These are phyloP conservation scores for Penicillium sp. DNA, from an alignment of 2,329 filamentous ascomycete genomes.

Conservation along the genomic window DNA sequence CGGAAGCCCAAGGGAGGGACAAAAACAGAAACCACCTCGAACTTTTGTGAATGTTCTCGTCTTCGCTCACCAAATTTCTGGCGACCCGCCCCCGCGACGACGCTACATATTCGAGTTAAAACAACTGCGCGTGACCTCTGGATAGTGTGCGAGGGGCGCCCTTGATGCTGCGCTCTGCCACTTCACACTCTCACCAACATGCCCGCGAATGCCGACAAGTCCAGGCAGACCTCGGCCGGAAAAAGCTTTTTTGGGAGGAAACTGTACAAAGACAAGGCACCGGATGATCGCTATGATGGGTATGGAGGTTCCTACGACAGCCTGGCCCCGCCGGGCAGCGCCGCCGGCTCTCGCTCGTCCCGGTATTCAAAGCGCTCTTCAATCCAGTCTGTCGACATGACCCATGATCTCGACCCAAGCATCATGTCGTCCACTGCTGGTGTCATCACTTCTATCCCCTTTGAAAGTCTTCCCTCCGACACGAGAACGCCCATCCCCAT, in stretches of 20 bases:
- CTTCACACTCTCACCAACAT: conserved; percentile 42
- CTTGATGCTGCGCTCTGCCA: conserved; percentile 38
- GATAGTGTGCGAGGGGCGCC: conserved; percentile 15
- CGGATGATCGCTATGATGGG: conserved; percentile 62
- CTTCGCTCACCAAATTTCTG: conserved; percentile 13
- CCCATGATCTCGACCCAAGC: conserved; percentile 58
- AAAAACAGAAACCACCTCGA: conserved; percentile 15
- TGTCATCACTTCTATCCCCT: conserved; percentile 84
- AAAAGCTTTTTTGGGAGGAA: conserved; percentile 86
- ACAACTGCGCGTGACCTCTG: neutral
- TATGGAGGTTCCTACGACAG: conserved; percentile 57
- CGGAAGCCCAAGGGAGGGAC: conserved; percentile 20
- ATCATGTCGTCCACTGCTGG: conserved; percentile 75
- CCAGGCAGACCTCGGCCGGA: conserved; percentile 76
- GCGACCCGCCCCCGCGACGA: conserved; percentile 11
- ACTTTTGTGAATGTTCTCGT: conserved; percentile 22
- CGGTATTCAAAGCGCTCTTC: conserved; percentile 73
- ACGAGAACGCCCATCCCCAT: conserved; percentile 69
- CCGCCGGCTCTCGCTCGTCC: conserved; percentile 67
- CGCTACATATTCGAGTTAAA: neutral
- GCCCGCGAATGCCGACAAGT: conserved; percentile 71
- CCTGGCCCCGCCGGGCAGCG: conserved; percentile 63
- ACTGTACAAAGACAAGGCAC: conserved; percentile 71
- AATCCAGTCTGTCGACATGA: conserved; percentile 68
- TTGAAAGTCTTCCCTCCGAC: conserved; percentile 68